These are phyloP conservation scores for Pyricularia grisea DNA, from an alignment of 2,329 filamentous ascomycete species.

Conservation along the genomic window DNA sequence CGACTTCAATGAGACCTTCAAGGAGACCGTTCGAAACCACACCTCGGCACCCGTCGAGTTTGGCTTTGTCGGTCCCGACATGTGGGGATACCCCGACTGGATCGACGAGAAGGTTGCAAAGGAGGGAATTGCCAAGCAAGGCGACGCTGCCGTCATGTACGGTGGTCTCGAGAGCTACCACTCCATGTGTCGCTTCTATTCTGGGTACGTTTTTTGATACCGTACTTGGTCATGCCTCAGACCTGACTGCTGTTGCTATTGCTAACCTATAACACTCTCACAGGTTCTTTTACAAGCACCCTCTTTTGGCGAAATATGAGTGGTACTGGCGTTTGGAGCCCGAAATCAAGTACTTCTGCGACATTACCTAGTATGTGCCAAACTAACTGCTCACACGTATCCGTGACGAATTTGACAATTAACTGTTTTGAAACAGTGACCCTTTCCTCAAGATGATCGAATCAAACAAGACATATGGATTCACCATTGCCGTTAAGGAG, in stretches of 20 bases:
- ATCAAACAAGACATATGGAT: constrained; percentile 94
- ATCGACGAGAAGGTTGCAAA: constrained; percentile 87
- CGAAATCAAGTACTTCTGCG: constrained; percentile 99
- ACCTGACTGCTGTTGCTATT: neutral
- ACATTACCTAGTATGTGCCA: constrained; percentile 82
- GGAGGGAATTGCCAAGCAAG: constrained; percentile 94
- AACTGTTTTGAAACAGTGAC: constrained; percentile 45
- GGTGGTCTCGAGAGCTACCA: constrained; percentile 98
- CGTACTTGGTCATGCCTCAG: too few relatives aligned
- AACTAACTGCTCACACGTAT: neutral
- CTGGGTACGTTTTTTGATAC: constrained; percentile 54
- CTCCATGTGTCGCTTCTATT: constrained; percentile 99
- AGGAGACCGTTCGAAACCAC: constrained; percentile 77
- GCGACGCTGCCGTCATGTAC: constrained; percentile 97
- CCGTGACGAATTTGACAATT: constrained; percentile 12
- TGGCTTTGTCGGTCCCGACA: constrained; percentile 79
- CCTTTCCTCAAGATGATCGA: constrained; percentile 94
- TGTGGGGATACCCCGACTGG: constrained; percentile 98
- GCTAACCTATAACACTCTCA: neutral
- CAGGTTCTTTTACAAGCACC: constrained; percentile 94
- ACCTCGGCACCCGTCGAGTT: constrained; percentile 86
- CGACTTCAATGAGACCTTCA: constrained; percentile 93
- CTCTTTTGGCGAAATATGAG: constrained; percentile 89
- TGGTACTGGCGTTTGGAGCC: constrained; percentile 99
- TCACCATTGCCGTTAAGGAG: constrained; percentile 98